Conservation (phyloP, 805 yeast genomes). For the Cyberlindnera japonica region DNA sequence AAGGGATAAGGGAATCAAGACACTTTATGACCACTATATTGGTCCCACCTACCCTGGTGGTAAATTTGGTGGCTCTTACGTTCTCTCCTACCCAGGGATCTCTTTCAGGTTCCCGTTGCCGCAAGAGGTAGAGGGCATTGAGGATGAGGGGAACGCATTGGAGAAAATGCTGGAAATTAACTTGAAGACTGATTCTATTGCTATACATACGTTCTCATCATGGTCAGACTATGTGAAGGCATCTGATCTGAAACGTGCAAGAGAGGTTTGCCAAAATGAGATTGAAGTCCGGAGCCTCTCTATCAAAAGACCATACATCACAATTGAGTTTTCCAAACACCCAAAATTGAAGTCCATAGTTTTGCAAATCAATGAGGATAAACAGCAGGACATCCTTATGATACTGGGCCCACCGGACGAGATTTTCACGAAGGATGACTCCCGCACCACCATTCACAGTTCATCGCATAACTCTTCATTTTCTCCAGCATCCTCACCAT, state of each 20-base stretch:
- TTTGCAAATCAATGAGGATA: conserved; percentile 38
- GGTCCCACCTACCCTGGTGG: conserved; percentile 63
- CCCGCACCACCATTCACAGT: conserved; percentile 39
- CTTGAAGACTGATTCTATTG: conserved; percentile 11
- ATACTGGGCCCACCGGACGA: conserved; percentile 58
- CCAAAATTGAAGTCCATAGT: conserved; percentile 16
- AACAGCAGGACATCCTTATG: conserved; percentile 46
- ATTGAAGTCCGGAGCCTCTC: conserved; percentile 14
- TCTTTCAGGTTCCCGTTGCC: conserved; percentile 40
- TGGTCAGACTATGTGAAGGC: conserved; percentile 27
- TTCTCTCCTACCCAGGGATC: conserved; percentile 54
- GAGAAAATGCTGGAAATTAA: conserved; percentile 4
- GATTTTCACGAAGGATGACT: conserved; percentile 41
- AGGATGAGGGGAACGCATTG: conserved; percentile 9
- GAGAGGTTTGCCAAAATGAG: not conserved
- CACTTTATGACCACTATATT: conserved; percentile 50
- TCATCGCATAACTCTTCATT: conserved; percentile 6
- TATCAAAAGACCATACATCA: conserved; percentile 1
- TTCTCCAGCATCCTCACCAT: not conserved
- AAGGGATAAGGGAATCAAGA: conserved; percentile 33
- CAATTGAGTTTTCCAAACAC: conserved; percentile 24
- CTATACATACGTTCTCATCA: conserved; percentile 14
- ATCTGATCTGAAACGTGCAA: no score
- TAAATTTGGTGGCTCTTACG: conserved; percentile 25
- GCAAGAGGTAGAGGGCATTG: conserved; percentile 19